Percentiles rank a stretch among this genome's conserved stretches.
Conservation (phyloP, 306 rosid genomes). For the Malus fusca region DNA sequence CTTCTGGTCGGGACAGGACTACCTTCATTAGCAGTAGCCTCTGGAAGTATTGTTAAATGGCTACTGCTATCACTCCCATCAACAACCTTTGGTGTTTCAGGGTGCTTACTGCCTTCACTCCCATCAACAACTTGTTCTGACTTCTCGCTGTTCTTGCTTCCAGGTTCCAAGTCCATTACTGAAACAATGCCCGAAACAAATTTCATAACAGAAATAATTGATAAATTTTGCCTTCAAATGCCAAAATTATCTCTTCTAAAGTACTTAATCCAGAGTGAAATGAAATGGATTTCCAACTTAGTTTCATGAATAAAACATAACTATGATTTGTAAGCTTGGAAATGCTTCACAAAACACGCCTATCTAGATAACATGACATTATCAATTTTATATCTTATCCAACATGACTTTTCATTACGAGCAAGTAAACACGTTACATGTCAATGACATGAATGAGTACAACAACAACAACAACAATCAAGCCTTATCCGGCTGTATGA, state of each 20-base stretch:
- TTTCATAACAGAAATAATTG: background rate
- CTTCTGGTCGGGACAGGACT: constrained; percentile 5
- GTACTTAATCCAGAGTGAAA: background rate
- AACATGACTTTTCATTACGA: too few species aligned
- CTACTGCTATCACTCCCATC: constrained; percentile 14
- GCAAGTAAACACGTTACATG: too few species aligned
- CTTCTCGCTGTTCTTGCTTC: constrained; percentile 7
- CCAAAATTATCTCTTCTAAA: background rate
- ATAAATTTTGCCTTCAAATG: background rate
- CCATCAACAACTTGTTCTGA: constrained; percentile 15
- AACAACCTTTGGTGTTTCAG: constrained; percentile 17
- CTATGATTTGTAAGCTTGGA: background rate
- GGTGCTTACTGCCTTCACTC: constrained; percentile 19
- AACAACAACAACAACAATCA: too few species aligned
- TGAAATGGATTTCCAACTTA: constrained; percentile 2
- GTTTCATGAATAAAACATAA: background rate
- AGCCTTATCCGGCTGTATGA: too few species aligned
- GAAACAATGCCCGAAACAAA: constrained; percentile 2
- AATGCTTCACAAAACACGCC: background rate
- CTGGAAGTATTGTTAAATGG: background rate
- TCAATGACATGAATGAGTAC: background rate
- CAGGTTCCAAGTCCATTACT: constrained; percentile 20
- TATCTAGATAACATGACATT: background rate
- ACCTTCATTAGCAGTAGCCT: constrained; percentile 15
- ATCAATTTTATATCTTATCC: background rate